Evolutionary conservation across 169 alveolate genomes (phyloP).

Genomic region (Plasmodium gonderi): DNA sequence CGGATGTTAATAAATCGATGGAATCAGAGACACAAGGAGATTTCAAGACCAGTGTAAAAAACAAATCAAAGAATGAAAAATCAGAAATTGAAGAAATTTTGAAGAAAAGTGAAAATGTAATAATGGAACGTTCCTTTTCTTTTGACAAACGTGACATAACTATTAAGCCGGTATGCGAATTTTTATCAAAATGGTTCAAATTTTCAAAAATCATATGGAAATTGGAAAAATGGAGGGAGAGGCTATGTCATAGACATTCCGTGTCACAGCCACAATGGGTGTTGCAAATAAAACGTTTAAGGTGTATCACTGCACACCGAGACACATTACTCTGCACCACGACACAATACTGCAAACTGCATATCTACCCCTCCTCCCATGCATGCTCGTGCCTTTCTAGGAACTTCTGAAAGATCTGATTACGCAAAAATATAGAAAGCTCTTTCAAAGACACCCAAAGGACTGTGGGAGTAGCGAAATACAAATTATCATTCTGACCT

Average conservation of each 20-base stretch:
- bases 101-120: conserved; percentile 25
- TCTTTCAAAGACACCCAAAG: conserved; percentile 57
- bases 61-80: conserved; percentile 13
- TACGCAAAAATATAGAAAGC: conserved; percentile 56
- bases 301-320: too few relatives aligned
- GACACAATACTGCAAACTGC: too few relatives aligned
- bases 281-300: too few relatives aligned
- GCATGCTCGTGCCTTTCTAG: neutral
- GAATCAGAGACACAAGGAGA: neutral
- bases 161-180: conserved; percentile 50
- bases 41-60: neutral
- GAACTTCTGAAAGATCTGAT: conserved; percentile 62
- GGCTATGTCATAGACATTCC: too few relatives aligned
- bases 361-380: neutral
- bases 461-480: conserved; percentile 76
- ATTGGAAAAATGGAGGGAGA: too few relatives aligned
- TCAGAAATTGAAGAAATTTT: conserved; percentile 49
- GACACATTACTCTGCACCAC: too few relatives aligned
- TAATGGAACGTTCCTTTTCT: conserved; percentile 64
- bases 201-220: too few relatives aligned
- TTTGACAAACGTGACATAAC: conserved; percentile 13
- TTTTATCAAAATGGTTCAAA: too few relatives aligned
- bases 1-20: neutral
- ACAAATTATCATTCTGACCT: conserved; percentile 63
- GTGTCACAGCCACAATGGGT: too few relatives aligned